Conservation (phyloP, 441 rosid genomes). For the Gossypium gossypioides region DNA sequence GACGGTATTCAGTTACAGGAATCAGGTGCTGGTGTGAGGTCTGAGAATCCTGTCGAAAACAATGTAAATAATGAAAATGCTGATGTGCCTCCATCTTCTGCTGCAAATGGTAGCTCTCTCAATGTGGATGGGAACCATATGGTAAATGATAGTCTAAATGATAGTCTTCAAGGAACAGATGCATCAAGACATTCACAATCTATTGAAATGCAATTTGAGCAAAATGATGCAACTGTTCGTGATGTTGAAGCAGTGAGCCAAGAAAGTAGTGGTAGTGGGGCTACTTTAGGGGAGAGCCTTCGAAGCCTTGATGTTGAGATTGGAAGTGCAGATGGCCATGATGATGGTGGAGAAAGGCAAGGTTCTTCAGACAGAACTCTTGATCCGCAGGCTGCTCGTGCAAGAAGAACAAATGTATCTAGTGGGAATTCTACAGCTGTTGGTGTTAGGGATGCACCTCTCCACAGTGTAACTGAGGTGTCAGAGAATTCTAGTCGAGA, state of each 20-base stretch:
- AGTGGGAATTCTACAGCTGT: slow-evolving; percentile 45
- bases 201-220: slow-evolving; percentile 88
- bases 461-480: slow-evolving; percentile 89
- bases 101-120: slow-evolving; percentile 34
- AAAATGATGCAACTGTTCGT: slow-evolving; percentile 66
- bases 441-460: slow-evolving; percentile 69
- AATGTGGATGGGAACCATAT: slow-evolving; percentile 40
- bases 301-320: slow-evolving; percentile 98
- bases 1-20: slow-evolving; percentile 42
- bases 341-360: slow-evolving; percentile 91
- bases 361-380: slow-evolving; percentile 60
- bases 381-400: slow-evolving; percentile 51
- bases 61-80: slow-evolving; percentile 39
- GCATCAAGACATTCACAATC: slow-evolving; percentile 45
- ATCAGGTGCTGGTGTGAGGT: slow-evolving; percentile 33
- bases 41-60: slow-evolving; percentile 46
- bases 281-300: slow-evolving; percentile 95
- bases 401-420: slow-evolving; percentile 59
- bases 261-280: slow-evolving; percentile 97
- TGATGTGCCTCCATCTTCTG: slow-evolving; percentile 35
- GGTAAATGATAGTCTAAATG: slow-evolving; percentile 37
- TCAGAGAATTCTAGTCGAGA: slow-evolving; percentile 85
- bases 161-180: slow-evolving; percentile 33
- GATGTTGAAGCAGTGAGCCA: slow-evolving; percentile 99
- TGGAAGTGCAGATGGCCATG: slow-evolving; percentile 99